Conservation (phyloP, 2,329 filamentous ascomycete genomes). For the Penicillium psychrosexuale region DNA sequence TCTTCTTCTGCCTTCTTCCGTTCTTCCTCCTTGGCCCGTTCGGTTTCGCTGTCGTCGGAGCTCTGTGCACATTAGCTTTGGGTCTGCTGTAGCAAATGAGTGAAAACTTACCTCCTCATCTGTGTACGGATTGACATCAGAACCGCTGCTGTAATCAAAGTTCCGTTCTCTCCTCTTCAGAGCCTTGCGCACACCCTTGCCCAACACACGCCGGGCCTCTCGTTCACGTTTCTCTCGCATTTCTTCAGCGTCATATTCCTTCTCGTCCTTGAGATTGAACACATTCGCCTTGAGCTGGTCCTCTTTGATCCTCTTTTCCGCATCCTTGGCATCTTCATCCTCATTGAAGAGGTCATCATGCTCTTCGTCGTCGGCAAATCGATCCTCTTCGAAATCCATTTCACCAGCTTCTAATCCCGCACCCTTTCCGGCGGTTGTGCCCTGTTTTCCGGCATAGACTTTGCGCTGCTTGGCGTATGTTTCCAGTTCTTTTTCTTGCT, state of each 20-base stretch:
- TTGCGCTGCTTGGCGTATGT: conserved; percentile 49
- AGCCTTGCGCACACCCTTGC: conserved; percentile 75
- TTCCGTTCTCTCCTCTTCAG: conserved; percentile 83
- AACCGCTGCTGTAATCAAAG: conserved; percentile 76
- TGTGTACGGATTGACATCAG: conserved; percentile 56
- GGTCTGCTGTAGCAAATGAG: neutral
- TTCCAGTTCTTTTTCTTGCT: conserved; percentile 58
- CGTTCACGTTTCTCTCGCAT: conserved; percentile 62
- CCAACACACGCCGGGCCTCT: conserved; percentile 65
- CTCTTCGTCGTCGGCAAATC: conserved; percentile 87
- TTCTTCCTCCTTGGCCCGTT: conserved; percentile 59
- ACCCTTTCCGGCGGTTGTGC: conserved; percentile 40
- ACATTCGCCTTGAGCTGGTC: conserved; percentile 85
- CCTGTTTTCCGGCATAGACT: conserved; percentile 47
- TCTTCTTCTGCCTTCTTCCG: conserved; percentile 58
- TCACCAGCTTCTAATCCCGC: conserved; percentile 60
- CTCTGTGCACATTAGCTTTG: conserved; percentile 40
- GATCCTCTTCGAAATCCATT: conserved; percentile 66
- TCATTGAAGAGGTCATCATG: conserved; percentile 72
- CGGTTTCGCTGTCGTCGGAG: conserved; percentile 63
- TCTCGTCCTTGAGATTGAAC: conserved; percentile 73
- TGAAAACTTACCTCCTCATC: conserved; percentile 47
- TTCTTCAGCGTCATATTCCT: conserved; percentile 66
- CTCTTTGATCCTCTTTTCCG: conserved; percentile 69
- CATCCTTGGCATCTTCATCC: conserved; percentile 74